A percentile compares a stretch with the other conserved stretches of the same genome.
phyloP scores from a whole-genome alignment of 169 alveolate genomes.

The Plasmodium adleri region DNA sequence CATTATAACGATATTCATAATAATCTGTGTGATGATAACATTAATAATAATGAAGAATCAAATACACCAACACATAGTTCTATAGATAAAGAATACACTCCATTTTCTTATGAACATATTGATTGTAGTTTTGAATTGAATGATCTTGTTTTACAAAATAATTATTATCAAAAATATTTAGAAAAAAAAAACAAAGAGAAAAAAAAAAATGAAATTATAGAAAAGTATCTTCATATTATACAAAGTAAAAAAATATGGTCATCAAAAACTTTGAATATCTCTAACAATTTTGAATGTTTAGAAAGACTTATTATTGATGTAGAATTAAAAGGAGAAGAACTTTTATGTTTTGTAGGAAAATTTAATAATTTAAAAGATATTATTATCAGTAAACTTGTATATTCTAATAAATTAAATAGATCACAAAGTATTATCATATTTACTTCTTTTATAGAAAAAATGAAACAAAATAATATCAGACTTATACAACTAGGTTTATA shows the following conservation, averaged over 20 bases:
- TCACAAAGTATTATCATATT: conserved; percentile 59
- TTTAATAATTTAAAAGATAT: conserved; percentile 61
- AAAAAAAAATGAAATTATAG: neutral
- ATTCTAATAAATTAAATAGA: conserved; percentile 50
- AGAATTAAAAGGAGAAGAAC: conserved; percentile 68
- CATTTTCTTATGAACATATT: neutral
- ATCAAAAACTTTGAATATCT: conserved; percentile 1
- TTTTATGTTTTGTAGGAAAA: conserved; percentile 53
- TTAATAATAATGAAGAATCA: too few relatives aligned
- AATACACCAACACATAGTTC: too few relatives aligned
- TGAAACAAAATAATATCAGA: conserved; percentile 42
- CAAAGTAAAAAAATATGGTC: conserved; percentile 16
- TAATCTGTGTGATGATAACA: too few relatives aligned
- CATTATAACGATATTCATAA: too few relatives aligned
- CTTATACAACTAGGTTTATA: conserved; percentile 52
- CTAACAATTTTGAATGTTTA: conserved; percentile 10
- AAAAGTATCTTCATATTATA: conserved; percentile 15
- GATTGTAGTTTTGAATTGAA: conserved; percentile 15
- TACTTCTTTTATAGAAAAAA: conserved; percentile 61
- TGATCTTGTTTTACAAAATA: conserved; percentile 20
- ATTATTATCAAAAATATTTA: conserved; percentile 16
- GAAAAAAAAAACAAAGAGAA: conserved; percentile 1
- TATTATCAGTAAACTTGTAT: conserved; percentile 44
- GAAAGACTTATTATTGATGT: conserved; percentile 62
- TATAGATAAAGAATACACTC: neutral